A percentile compares a stretch with the other conserved stretches of the same genome.
phyloP scores from a whole-genome alignment of 768 basidiomycete genomes.

The Pleurotus tuoliensis region DNA sequence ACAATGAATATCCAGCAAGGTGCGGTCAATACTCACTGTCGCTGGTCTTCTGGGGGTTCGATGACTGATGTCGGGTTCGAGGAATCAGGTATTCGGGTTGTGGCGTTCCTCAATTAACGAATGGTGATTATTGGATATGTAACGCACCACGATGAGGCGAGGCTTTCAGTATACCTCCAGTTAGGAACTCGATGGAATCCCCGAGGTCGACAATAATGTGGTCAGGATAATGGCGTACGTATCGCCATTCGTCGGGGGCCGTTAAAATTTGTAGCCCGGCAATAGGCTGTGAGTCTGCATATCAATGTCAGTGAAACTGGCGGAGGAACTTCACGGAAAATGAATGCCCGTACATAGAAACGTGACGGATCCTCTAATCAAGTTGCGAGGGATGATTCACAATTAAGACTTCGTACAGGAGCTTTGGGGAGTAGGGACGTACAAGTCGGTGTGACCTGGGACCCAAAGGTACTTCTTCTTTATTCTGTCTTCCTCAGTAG shows the following conservation, averaged over 20 bases:
- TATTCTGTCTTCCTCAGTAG: constrained; percentile 12
- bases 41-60: constrained; percentile 14
- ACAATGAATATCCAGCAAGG: background rate
- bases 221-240: constrained; percentile 13
- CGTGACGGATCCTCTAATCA: background rate
- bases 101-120: background rate
- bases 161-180: constrained; percentile 14
- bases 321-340: background rate
- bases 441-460: constrained; percentile 14
- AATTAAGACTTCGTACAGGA: too few species aligned
- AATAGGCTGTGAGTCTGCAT: constrained; percentile 14
- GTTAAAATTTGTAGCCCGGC: constrained; percentile 13
- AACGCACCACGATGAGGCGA: constrained; percentile 14
- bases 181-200: constrained; percentile 14
- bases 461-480: constrained; percentile 13
- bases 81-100: background rate
- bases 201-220: constrained; percentile 14
- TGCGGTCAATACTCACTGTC: constrained; percentile 9
- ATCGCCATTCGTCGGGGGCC: constrained; percentile 10
- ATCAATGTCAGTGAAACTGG: background rate
- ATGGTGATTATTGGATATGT: background rate
- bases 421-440: background rate
- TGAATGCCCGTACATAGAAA: background rate
- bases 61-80: constrained; percentile 4
- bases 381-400: too few species aligned